phyloP scores from a whole-genome alignment of 805 yeast genomes.

The Hanseniaspora vineae region DNA sequence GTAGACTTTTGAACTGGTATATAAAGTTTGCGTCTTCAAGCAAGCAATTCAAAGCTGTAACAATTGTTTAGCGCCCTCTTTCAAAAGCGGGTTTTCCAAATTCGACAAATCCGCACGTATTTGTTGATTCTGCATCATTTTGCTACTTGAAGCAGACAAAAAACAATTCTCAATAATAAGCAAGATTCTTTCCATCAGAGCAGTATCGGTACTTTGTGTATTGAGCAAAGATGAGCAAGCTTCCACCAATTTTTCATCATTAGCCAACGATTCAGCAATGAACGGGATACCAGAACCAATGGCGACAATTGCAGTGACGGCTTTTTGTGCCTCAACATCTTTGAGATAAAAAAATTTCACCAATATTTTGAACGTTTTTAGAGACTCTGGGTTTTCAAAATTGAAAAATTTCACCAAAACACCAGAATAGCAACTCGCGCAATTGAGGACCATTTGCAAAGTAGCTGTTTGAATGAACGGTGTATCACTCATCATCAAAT shows the following conservation, averaged over 20 bases:
- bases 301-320: conserved; percentile 27
- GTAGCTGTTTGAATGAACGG: conserved; percentile 41
- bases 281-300: conserved; percentile 25
- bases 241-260: conserved; percentile 14
- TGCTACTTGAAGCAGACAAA: conserved; percentile 4
- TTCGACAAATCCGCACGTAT: too few species aligned
- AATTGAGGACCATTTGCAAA: conserved; percentile 52
- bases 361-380: conserved; percentile 28
- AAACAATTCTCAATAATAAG: conserved; percentile 17
- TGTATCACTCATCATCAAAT: conserved; percentile 32
- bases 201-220: conserved; percentile 19
- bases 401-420: conserved; percentile 47
- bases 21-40: too few species aligned
- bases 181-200: conserved; percentile 22
- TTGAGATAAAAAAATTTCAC: conserved; percentile 28
- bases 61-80: too few species aligned
- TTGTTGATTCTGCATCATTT: background rate
- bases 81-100: too few species aligned
- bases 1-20: too few species aligned
- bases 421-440: conserved; percentile 29
- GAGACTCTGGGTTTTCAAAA: conserved; percentile 26
- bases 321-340: conserved; percentile 30
- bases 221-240: conserved; percentile 16
- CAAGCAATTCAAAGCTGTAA: too few species aligned
- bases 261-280: conserved; percentile 21